Base-by-base conservation (phyloP, 352 stramenopile species). In the Peronospora destructor region DNA sequence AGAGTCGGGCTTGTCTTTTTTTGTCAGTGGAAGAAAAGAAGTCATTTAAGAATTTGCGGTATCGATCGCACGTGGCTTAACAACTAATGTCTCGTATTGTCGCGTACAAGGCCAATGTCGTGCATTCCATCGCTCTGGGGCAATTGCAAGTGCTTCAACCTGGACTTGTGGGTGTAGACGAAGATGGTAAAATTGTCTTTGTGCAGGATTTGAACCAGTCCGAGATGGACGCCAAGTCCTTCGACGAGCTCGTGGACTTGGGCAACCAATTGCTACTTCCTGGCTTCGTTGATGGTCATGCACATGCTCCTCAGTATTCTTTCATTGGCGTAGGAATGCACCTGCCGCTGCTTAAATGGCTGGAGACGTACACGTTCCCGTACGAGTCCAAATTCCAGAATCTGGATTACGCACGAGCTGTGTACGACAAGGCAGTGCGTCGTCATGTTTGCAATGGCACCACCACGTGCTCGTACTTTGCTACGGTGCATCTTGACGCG, bases 381-480 rank as follows among this genome's bases (percentile, higher is more conserved):
- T 85, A 86, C 48, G 94, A 98, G 58, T 49, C 66, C 21, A 90
- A 93, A 39, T 92, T 92, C 47, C 55, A 71, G 21, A 60, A 72
- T 51, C 26, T 73, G 0, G 58, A 59, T 25, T 89, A 87, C 60
- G 90, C 91, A 7, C 46, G 56, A 37, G 45, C 73, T 12, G 78
- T 97, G 11, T 98, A 97, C 72, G 60, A 82, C 12, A 90, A 91
- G 48, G 73, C 88, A 14, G 88, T 98, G 28, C 63, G 71, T 53
- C 73, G 80, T 21, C 89, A 96, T 44, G 56, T 98, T 12, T 59
- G 66, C 29, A 85, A 78, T 48, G 94, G 94, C 58, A 97, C 94
- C 17, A 98, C 94, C 7, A 97, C 90, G 17, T 95, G 82, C 43
- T 94, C 87, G 29, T 98, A 98, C 71, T 98, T 97, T 63, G 91